These are phyloP conservation scores for Closterium sp. DNA, from an alignment of 139 green algal species.

Conservation along the genomic window DNA sequence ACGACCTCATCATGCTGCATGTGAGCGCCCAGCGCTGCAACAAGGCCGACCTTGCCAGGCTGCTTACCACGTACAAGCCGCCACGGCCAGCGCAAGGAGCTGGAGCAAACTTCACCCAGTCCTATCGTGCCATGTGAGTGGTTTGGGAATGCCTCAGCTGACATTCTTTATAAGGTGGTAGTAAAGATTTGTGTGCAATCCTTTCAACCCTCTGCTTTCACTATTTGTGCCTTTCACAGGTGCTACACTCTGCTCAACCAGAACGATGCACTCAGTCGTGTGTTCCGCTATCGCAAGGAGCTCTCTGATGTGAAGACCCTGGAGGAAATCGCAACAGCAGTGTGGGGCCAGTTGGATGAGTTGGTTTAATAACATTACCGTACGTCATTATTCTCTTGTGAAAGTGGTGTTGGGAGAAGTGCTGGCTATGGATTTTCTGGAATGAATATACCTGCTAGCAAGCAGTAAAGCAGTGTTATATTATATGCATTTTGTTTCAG, in stretches of 20 bases:
- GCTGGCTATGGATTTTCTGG: no score
- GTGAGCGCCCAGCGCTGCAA: conserved; percentile 17
- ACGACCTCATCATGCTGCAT: conserved; percentile 29
- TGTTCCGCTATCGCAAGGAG: conserved; percentile 24
- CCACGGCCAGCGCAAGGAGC: not conserved
- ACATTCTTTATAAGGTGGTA: no score
- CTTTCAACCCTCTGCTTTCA: not conserved
- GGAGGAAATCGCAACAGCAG: conserved; percentile 5
- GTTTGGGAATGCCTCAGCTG: not conserved
- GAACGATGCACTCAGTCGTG: not conserved
- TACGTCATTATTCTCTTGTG: not conserved
- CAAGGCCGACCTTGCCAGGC: conserved; percentile 6
- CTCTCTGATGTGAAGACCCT: not conserved
- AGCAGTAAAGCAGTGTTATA: no score
- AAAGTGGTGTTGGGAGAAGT: no score
- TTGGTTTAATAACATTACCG: not conserved
- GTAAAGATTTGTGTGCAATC: not conserved
- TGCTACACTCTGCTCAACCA: conserved; percentile 13
- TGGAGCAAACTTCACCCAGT: conserved; percentile 1
- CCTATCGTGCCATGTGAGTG: conserved; percentile 34
- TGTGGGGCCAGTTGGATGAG: conserved; percentile 9
- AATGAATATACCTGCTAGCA: no score
- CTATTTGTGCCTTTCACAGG: conserved; percentile 1
- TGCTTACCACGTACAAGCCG: conserved; percentile 5
- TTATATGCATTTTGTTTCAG: no score